These are phyloP conservation scores for Silene latifolia DNA, from an alignment of 148 eudicot genomes.

Conservation along the genomic window DNA sequence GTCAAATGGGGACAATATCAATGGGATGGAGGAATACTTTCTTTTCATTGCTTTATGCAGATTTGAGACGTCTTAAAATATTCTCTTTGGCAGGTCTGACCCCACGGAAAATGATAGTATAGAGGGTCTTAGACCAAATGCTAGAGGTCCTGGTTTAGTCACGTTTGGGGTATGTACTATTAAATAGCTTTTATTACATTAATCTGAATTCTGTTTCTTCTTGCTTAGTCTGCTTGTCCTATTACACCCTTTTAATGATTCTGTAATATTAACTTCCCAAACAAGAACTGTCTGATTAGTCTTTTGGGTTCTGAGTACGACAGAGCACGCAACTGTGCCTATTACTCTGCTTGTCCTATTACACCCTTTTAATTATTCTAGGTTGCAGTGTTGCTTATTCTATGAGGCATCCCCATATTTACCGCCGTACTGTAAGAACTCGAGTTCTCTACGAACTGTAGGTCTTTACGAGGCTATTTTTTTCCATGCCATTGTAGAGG, in stretches of 20 bases:
- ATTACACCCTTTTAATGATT: not conserved
- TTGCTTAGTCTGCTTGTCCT: not conserved
- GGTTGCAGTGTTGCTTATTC: no score
- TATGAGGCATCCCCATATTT: no score
- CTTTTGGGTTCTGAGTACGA: not conserved
- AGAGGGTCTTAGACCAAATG: conserved; percentile 94
- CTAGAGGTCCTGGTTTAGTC: conserved; percentile 94
- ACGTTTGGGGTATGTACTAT: conserved; percentile 83
- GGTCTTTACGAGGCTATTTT: no score
- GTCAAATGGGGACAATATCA: not conserved
- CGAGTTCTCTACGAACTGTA: no score
- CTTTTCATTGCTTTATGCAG: conserved; percentile 6
- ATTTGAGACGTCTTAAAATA: conserved; percentile 12
- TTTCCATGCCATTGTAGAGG: no score
- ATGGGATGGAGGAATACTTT: not conserved
- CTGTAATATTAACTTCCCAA: not conserved
- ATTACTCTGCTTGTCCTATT: no score
- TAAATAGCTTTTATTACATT: not conserved
- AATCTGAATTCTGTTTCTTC: not conserved
- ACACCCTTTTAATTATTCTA: no score
- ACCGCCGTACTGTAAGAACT: no score
- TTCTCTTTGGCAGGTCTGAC: conserved; percentile 72
- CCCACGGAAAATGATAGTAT: conserved; percentile 97
- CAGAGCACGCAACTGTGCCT: not conserved
- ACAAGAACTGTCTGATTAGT: not conserved